Percentiles rank a stretch among this genome's conserved stretches.
Conservation (phyloP, 2,329 filamentous ascomycete species). For the Ophiostoma sp. region DNA sequence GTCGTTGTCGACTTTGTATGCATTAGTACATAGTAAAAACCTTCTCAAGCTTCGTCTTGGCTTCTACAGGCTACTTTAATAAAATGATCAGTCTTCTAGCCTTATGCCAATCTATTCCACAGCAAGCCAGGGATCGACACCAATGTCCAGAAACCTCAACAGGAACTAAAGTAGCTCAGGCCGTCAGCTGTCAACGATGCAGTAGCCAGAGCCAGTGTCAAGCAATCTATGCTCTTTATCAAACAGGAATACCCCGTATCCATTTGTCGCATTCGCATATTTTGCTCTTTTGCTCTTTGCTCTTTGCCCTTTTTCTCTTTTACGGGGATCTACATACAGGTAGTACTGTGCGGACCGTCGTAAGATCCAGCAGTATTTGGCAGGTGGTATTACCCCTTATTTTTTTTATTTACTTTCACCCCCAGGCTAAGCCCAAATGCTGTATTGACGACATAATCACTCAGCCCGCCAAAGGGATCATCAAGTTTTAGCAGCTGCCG, state of each 20-base stretch:
- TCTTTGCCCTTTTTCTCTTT: neutral
- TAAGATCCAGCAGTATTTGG: conserved; percentile 2
- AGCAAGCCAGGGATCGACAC: neutral
- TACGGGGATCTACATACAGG: neutral
- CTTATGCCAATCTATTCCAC: neutral
- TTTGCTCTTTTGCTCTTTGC: neutral
- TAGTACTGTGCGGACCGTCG: neutral
- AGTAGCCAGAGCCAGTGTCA: neutral
- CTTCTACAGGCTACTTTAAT: neutral
- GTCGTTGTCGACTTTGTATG: neutral
- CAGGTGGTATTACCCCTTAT: conserved; percentile 12
- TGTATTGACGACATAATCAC: neutral
- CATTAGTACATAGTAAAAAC: neutral
- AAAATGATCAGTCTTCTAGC: neutral
- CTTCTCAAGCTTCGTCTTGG: neutral
- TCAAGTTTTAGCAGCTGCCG: neutral
- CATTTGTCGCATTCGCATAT: neutral
- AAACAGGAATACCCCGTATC: neutral
- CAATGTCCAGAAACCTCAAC: neutral
- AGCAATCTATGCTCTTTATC: too few relatives aligned
- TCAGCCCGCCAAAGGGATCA: neutral
- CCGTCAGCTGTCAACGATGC: neutral
- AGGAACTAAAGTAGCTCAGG: neutral
- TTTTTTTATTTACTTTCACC: neutral
- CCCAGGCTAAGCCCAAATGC: neutral